Evolutionary conservation across 371 early-diverging fungal species (phyloP), one percentile per base, ranked within the genome.

Genomic region (Capillidium rhysosporum): DNA sequence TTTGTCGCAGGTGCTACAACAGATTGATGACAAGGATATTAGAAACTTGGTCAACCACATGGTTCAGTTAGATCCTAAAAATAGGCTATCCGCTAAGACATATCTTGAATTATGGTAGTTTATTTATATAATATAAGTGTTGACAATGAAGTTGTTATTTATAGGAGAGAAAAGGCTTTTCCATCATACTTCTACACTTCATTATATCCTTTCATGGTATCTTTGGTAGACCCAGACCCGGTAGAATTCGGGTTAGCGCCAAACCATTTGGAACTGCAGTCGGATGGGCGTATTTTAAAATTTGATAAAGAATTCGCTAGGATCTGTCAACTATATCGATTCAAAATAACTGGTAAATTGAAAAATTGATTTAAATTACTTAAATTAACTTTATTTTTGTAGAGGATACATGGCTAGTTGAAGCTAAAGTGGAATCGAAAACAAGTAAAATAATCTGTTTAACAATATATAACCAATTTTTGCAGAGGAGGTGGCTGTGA

Each of bases 41-140:
- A 71, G 75, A 75, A 72, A 57, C 12, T 57, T 94, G 65, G 72
- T 94, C 5, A 67, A 62, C 43, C 77, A 81, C 56, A 94, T 92
- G 93, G 85, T 92, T 31, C 79, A 84, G 45, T 64, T 85, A 2
- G 80, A 91, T 55, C 90, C 92, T 25, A 61, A 61, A 3, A 64
- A 77, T 46, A 71, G 95, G 24, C 65, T 64, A 16, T 66, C 80
- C 3, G 88, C 87, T 0, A 76, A 75, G 18, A 69, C 68, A 20
- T 88, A 89, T 62, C 62, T 92, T 20, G 46, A 63, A 1, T 64
- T 77, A 52, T 87, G 89, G 89, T 78, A 69, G n/a, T 34, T 20
- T 8, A 23, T 34, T 34, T 34, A 34, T 7, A 7, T 34, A 7
- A 34, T 4, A 4, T 7, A 34, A 12, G 12, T 34, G 12, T 34